A percentile compares a stretch with the other conserved stretches of the same genome.
Evolutionary conservation across 164 flowering plant genomes (phyloP).

Genomic region (Protea cynaroides): DNA sequence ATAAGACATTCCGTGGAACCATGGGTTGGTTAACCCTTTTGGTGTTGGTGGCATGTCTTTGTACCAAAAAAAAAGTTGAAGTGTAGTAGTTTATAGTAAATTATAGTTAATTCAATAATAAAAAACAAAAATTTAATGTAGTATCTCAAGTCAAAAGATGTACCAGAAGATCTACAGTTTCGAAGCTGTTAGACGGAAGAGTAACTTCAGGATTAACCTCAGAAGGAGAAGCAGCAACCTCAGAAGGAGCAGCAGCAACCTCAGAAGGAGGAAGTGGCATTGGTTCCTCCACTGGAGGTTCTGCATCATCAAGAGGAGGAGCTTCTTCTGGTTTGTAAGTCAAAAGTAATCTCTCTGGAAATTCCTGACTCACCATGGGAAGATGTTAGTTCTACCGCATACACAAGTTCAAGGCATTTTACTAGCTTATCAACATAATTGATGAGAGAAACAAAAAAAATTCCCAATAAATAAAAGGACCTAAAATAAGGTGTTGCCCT

Average conservation of each 20-base stretch:
- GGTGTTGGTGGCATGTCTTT: too few species aligned
- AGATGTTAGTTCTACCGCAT: not conserved
- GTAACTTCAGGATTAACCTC: conserved; percentile 22
- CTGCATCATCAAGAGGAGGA: conserved; percentile 40
- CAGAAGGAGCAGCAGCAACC: conserved; percentile 18
- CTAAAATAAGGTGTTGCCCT: not conserved
- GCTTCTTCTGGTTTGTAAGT: conserved; percentile 81
- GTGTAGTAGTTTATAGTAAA: not conserved
- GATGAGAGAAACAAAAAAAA: not conserved
- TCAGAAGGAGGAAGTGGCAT: conserved; percentile 15
- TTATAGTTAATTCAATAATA: not conserved
- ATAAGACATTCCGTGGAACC: too few species aligned
- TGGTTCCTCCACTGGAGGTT: conserved; percentile 40
- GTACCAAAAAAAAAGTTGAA: too few species aligned
- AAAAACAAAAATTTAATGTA: not conserved
- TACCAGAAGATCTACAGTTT: conserved; percentile 88
- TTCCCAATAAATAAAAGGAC: not conserved
- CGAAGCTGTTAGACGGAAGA: conserved; percentile 31
- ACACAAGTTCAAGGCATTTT: not conserved
- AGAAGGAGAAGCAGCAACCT: conserved; percentile 13
- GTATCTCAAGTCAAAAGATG: conserved; percentile 4
- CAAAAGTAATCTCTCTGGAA: conserved; percentile 73
- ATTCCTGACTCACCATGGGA: conserved; percentile 36
- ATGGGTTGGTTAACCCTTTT: too few species aligned
- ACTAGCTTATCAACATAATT: not conserved